Base-by-base conservation (phyloP, 768 basidiomycete genomes). In the Fistulinella prunicolor region DNA sequence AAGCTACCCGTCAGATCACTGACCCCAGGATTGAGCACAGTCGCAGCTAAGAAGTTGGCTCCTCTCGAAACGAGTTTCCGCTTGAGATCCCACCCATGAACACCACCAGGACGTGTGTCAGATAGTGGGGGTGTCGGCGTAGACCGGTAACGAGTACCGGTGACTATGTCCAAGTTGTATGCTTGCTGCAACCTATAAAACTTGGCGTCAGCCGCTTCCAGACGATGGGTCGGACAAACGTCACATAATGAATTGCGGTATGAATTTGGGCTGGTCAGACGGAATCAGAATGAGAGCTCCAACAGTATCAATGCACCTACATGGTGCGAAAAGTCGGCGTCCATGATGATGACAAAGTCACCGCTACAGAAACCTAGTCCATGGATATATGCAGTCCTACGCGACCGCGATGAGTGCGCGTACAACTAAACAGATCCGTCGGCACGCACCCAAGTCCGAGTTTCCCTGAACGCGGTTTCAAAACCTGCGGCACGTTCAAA, bases 331-430 rank as follows among this genome's bases (percentile, higher is more conserved):
- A 95, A 94, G 70, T 95, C 93, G 42, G 93, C 93, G 59, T 95
- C 93, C 93, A 95, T 95, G 64, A 95, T 94, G 62, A 94, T 89
- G 19, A 94, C 90, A 70, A 94, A 95, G 68, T 91, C 89, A 9
- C 93, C 93, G 0, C 85, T 85, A 57, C 86, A 87, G 67, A 89
- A 94, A 57, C 90, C 85, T 40, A 95, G 74, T 12, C 93, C 93
- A 62, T 95, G 88, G 30, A 94, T 88, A 63, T 95, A 95, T 28
- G 93, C 93, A 19, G 93, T 94, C 47, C 90, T 93, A 53, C 71
- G 30, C 50, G 42, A 46, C 13, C 1, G 12, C 9, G 0, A 29
- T 59, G 4, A 54, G 38, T 32, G 1, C 19, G 35, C 22, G 23
- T 34, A 43, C 6, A 2, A 30, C 20, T 26, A 17, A 17, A 22